Percentiles rank a stretch among this genome's conserved stretches.
These are phyloP conservation scores for Colletotrichum sp. DNA, from an alignment of 2,329 filamentous ascomycete species.

Conservation along the genomic window DNA sequence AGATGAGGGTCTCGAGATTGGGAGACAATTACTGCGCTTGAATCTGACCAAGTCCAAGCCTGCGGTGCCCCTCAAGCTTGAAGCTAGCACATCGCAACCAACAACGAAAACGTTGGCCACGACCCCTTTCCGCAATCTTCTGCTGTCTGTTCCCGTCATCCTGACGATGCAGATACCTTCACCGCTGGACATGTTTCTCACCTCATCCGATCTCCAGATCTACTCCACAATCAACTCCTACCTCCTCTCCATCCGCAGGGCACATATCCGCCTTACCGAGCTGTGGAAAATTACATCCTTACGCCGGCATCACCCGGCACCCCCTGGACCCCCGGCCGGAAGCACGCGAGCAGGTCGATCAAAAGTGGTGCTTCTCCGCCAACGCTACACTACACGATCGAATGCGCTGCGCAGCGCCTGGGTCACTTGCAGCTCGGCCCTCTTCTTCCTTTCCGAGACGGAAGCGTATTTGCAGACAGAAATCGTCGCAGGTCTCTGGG, in stretches of 20 bases:
- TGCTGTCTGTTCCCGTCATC: conserved; percentile 78
- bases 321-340: conserved; percentile 68
- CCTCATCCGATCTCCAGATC: conserved; percentile 73
- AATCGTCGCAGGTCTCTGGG: conserved; percentile 82
- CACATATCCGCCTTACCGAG: conserved; percentile 82
- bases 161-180: conserved; percentile 76
- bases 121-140: conserved; percentile 77
- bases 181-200: conserved; percentile 87
- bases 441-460: conserved; percentile 89
- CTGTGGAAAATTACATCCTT: conserved; percentile 87
- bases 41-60: conserved; percentile 59
- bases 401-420: conserved; percentile 81
- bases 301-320: conserved; percentile 77
- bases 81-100: conserved; percentile 32
- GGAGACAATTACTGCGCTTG: conserved; percentile 77
- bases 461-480: conserved; percentile 90
- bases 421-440: conserved; percentile 85
- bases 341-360: conserved; percentile 65
- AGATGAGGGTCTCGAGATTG: conserved; percentile 83
- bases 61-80: conserved; percentile 41
- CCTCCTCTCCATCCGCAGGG: conserved; percentile 82
- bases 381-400: conserved; percentile 67
- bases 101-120: conserved; percentile 42
- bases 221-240: conserved; percentile 91
- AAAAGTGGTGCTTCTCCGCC: conserved; percentile 65